phyloP scores from a whole-genome alignment of 352 stramenopile genomes.

The Plasmopara muralis region DNA sequence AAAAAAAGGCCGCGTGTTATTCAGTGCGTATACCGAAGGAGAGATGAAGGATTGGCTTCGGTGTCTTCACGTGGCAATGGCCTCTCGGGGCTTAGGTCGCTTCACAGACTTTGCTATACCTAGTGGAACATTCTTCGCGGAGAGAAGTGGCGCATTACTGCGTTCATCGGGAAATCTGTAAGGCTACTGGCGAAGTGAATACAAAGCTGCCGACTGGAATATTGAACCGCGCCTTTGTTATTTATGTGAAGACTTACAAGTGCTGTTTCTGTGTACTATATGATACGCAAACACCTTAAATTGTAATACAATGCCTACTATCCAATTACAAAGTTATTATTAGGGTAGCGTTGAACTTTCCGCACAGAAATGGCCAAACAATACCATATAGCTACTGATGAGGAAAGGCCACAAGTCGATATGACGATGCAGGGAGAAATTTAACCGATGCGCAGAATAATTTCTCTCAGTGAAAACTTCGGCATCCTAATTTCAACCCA shows the following conservation, averaged over 20 bases:
- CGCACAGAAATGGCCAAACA: no score
- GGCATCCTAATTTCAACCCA: no score
- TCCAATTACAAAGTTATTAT: no score
- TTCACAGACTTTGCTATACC: slow-evolving; percentile 68
- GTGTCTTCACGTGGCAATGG: slow-evolving; percentile 67
- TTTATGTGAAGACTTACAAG: neutral
- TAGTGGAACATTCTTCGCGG: slow-evolving; percentile 55
- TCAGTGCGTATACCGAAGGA: slow-evolving; percentile 68
- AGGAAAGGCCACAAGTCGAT: no score
- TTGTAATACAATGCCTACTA: no score
- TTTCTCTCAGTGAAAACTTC: no score
- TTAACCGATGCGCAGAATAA: no score
- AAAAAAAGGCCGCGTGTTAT: slow-evolving; percentile 53
- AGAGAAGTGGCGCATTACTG: slow-evolving; percentile 44
- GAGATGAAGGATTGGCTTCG: slow-evolving; percentile 85
- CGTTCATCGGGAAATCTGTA: slow-evolving; percentile 35
- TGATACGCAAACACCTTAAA: no score
- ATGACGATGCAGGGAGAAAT: no score
- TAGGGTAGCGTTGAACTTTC: no score
- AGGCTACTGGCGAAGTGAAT: neutral
- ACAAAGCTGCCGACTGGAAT: neutral
- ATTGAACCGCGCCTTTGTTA: neutral
- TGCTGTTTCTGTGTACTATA: neutral
- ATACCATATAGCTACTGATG: no score
- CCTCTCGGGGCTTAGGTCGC: slow-evolving; percentile 40